phyloP scores from a whole-genome alignment of 1,284 basidiomycete species.

The Irpex rosettiformis region DNA sequence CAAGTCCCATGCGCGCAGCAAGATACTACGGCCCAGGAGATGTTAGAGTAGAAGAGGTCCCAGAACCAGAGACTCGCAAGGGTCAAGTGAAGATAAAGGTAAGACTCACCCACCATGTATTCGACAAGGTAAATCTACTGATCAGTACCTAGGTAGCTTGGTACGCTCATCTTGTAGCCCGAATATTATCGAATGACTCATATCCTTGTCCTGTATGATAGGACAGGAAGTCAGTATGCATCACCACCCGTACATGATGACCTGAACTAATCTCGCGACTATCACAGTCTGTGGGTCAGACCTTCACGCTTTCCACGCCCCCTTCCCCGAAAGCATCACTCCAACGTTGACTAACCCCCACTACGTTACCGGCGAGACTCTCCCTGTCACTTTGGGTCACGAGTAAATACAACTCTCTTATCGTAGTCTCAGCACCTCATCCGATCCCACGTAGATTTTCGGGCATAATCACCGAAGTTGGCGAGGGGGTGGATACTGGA shows the following conservation, averaged over 20 bases:
- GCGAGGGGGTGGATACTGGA: slow-evolving; percentile 22
- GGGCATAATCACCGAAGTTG: slow-evolving; percentile 28
- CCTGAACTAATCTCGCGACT: background rate
- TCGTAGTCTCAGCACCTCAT: background rate
- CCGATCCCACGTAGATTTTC: slow-evolving; percentile 23
- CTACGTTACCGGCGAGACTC: slow-evolving; percentile 24
- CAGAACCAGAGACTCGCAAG: slow-evolving; percentile 20
- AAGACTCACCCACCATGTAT: slow-evolving; percentile 11
- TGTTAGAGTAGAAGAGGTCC: slow-evolving; percentile 29
- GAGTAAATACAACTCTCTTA: slow-evolving; percentile 21
- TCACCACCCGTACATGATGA: background rate
- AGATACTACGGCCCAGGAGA: slow-evolving; percentile 31
- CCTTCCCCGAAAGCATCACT: slow-evolving; percentile 14
- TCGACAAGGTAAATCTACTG: background rate
- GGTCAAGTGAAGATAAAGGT: slow-evolving; percentile 31
- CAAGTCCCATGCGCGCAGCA: slow-evolving; percentile 25
- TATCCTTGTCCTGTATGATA: background rate
- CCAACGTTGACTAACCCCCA: slow-evolving; percentile 23
- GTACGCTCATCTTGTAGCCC: too few relatives aligned
- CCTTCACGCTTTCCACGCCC: slow-evolving; percentile 25
- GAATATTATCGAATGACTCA: too few relatives aligned
- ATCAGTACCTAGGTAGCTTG: slow-evolving; percentile 1
- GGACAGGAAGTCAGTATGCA: slow-evolving; percentile 18
- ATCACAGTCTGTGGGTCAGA: slow-evolving; percentile 24
- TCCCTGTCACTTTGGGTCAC: slow-evolving; percentile 30